Evolutionary conservation across 2,329 filamentous ascomycete species (phyloP).

Genomic region (Curvularia sp.): DNA sequence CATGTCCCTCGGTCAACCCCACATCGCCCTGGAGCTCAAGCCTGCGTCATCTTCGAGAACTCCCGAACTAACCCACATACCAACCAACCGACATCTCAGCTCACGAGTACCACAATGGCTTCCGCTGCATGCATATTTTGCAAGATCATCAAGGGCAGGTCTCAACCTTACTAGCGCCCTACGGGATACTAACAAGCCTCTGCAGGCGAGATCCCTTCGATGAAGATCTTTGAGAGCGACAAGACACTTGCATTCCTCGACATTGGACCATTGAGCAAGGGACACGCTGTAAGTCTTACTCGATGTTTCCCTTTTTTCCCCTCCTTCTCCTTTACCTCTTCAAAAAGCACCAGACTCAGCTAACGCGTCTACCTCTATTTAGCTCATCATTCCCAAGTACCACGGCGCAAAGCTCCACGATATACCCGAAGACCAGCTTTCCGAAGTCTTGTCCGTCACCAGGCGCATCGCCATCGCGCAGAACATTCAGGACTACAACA

Average conservation of each 20-base stretch:
- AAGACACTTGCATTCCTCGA: conserved; percentile 96
- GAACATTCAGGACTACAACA: conserved; percentile 83
- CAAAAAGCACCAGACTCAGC: neutral
- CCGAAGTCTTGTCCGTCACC: conserved; percentile 82
- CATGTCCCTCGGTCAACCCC: conserved; percentile 26
- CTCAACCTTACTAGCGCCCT: neutral
- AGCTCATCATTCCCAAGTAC: conserved; percentile 96
- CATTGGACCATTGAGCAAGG: conserved; percentile 86
- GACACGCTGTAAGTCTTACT: conserved; percentile 75
- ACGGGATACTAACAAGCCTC: neutral
- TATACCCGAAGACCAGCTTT: conserved; percentile 86
- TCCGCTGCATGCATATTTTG: conserved; percentile 90
- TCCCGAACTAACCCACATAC: conserved; percentile 24
- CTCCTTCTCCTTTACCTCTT: no score
- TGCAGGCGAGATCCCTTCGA: conserved; percentile 88
- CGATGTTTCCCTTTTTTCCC: neutral
- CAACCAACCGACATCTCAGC: conserved; percentile 23
- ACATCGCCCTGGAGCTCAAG: conserved; percentile 17
- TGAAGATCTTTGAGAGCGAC: conserved; percentile 95
- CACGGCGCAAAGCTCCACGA: conserved; percentile 92
- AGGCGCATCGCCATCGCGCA: conserved; percentile 85
- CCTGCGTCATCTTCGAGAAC: conserved; percentile 20
- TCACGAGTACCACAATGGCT: conserved; percentile 58
- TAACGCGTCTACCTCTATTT: neutral
- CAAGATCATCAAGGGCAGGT: conserved; percentile 90